These are phyloP conservation scores for Lunasporangiospora selenospora DNA, from an alignment of 192 early-diverging fungal genomes.

Conservation along the genomic window DNA sequence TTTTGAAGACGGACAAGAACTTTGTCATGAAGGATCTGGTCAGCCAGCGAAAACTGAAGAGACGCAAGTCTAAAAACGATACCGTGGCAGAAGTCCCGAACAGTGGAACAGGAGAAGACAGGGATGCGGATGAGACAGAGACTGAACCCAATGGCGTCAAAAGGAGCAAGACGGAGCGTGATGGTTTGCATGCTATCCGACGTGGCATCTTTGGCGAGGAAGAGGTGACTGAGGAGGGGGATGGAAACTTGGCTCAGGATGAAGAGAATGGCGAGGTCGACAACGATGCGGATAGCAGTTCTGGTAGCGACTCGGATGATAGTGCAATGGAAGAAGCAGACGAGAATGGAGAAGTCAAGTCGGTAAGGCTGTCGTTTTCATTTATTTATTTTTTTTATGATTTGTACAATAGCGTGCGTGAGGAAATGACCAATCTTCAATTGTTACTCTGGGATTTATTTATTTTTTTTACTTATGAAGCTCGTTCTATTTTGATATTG, in stretches of 20 bases:
- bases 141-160: background rate
- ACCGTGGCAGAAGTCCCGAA: slow-evolving; percentile 26
- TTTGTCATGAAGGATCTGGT: slow-evolving; percentile 50
- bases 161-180: slow-evolving; percentile 11
- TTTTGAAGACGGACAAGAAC: slow-evolving; percentile 54
- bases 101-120: slow-evolving; percentile 25
- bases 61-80: slow-evolving; percentile 12
- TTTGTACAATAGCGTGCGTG: too few relatives aligned
- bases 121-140: slow-evolving; percentile 24
- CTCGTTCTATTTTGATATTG: background rate
- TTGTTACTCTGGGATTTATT: background rate
- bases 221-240: slow-evolving; percentile 4
- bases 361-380: too few relatives aligned
- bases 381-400: background rate
- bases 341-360: slow-evolving; percentile 36
- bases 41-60: slow-evolving; percentile 12
- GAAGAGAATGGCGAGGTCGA: slow-evolving; percentile 5
- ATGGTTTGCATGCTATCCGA: slow-evolving; percentile 46
- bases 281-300: slow-evolving; percentile 10
- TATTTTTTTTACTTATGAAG: background rate
- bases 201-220: slow-evolving; percentile 36
- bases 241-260: slow-evolving; percentile 1
- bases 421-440: too few relatives aligned
- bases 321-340: slow-evolving; percentile 42
- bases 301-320: slow-evolving; percentile 35